A percentile compares a stretch with the other conserved stretches of the same genome.
phyloP scores from a whole-genome alignment of 768 basidiomycete species.

The Clavaria fumosa region DNA sequence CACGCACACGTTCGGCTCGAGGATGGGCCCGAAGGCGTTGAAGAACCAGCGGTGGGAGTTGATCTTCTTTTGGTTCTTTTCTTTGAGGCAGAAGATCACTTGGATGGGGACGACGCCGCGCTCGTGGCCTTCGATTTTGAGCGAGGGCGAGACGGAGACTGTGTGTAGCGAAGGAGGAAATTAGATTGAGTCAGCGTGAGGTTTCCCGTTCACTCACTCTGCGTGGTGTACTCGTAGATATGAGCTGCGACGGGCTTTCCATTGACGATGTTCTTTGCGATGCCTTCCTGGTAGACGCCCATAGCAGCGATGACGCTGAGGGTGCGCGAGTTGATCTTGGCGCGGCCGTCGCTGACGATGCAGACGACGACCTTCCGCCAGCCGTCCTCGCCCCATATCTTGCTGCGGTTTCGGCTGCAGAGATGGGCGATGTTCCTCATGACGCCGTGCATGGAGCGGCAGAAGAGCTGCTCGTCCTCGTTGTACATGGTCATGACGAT shows the following conservation, averaged over 20 bases:
- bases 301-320: slow-evolving; percentile 81
- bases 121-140: slow-evolving; percentile 70
- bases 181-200: neutral
- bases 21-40: slow-evolving; percentile 70
- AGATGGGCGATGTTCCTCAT: slow-evolving; percentile 88
- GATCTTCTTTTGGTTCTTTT: slow-evolving; percentile 93
- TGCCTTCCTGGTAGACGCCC: slow-evolving; percentile 90
- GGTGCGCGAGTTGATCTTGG: slow-evolving; percentile 73
- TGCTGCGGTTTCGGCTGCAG: slow-evolving; percentile 71
- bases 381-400: slow-evolving; percentile 94
- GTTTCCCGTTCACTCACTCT: slow-evolving; percentile 36
- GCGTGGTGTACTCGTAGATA: slow-evolving; percentile 89
- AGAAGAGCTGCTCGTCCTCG: slow-evolving; percentile 82
- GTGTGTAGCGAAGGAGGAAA: slow-evolving; percentile 6
- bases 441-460: slow-evolving; percentile 88
- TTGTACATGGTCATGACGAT: slow-evolving; percentile 99
- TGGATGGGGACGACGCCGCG: slow-evolving; percentile 80
- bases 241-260: slow-evolving; percentile 75
- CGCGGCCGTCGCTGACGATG: slow-evolving; percentile 76
- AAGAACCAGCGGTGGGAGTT: slow-evolving; percentile 95
- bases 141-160: slow-evolving; percentile 72
- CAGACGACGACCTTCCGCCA: slow-evolving; percentile 98
- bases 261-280: slow-evolving; percentile 78
- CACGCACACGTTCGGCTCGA: slow-evolving; percentile 86
- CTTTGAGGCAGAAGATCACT: slow-evolving; percentile 82